Evolutionary conservation across 768 basidiomycete genomes (phyloP), one percentile per base, ranked within the genome.

Genomic region (Leccinum imitatum): DNA sequence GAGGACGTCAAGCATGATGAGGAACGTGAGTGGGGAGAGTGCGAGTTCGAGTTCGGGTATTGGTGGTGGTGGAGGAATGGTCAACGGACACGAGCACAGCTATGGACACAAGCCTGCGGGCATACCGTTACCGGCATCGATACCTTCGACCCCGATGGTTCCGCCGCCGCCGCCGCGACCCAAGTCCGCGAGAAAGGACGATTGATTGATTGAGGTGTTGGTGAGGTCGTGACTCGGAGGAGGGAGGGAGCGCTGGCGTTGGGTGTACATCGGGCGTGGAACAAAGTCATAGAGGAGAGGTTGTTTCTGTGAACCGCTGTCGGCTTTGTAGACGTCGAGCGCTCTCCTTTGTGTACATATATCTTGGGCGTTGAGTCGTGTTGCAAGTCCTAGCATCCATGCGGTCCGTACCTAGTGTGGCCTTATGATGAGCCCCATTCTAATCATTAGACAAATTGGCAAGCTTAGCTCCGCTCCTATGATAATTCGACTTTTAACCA

Each of bases 181-280:
- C 33, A 70, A 46, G 55, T 58, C 61, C 41, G 39, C 47, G 17
- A 72, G 58, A 56, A 73, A 75, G 59, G 73, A 69, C 15, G 71
- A 72, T 50, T 74, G 54, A 63, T 41, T 8, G 39, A 41, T 41
- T 8, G 39, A 41, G n/a, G 41, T 4, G 10, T 19, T 9, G 9
- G 10, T 8, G 41, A 44, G 41, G 41, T 10, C 10, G 41, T n/a
- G 41, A 41, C 41, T 41, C 6, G 17, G 37, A 15, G 39, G 41
- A 41, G n/a, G n/a, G 41, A 41, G 41, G 17, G 41, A 44, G 41
- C 10, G n/a, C 17, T 44, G 41, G 41, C 41, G 41, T 44, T 44
- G n/a, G 9, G 4, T 44, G 41, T 44, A 44, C 41, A 44, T n/a
- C 5, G 39, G 17, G 39, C 39, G 17, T 17, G 39, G 39, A 41